Base-by-base conservation (phyloP, 768 basidiomycete genomes). In the Mycena sanguinolenta region DNA sequence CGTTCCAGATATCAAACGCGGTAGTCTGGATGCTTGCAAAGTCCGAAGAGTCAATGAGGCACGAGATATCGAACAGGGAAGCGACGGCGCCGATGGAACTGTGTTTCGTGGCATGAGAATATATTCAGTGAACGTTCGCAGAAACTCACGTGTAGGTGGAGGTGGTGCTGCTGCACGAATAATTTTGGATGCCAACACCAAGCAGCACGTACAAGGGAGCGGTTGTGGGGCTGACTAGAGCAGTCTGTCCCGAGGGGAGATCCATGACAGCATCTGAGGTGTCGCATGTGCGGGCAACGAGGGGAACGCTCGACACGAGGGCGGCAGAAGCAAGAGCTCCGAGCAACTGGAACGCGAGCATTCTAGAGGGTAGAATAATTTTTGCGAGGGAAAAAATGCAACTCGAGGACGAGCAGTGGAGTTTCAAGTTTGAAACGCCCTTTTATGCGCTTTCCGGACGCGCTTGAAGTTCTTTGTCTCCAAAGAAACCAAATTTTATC, bases 11-110 rank as follows among this genome's bases (percentile, higher is more conserved):
- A 6, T 65, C 39, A 34, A 67, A 78, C 4, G 65, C 71, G 2
- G 36, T 23, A 23, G 71, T 69, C 5, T 78, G 74, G 32, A 71
- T 44, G 12, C 27, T 23, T 25, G 65, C 62, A 52, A 79, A 81
- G 25, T 44, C 39, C 14, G 75, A 59, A 17, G 73, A 72, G 32
- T 64, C 59, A 28, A 74, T 77, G 52, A 84, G 53, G 75, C 85
- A 85, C 2, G 83, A 82, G 57, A 80, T 75, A 71, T 87, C 86
- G 76, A 84, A 84, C 16, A 86, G 73, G 59, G 84, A 82, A 8
- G 76, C 69, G 58, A 70, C 63, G n/a, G 69, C 69, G 28, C 69
- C 69, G 49, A 70, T 65, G 12, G 69, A 65, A 73, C 62, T 71
- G 23, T 30, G 38, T 2, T 27, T 46, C n/a, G 32, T 10, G 10